These are phyloP conservation scores for Fennellomyces sp. DNA, from an alignment of 371 early-diverging fungal species.

Conservation along the genomic window DNA sequence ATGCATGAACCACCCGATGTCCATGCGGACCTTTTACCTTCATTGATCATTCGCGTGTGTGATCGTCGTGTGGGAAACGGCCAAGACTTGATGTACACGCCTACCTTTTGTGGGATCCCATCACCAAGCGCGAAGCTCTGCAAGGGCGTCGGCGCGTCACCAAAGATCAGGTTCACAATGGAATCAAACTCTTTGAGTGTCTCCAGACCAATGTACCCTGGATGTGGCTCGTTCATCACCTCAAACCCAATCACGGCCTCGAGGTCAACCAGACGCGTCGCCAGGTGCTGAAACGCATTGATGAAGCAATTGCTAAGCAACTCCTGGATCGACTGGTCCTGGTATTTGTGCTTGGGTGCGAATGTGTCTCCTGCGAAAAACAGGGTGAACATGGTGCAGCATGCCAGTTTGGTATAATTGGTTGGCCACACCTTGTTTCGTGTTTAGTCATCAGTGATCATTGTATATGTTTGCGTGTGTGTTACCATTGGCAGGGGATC, in stretches of 20 bases:
- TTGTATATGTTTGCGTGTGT: neutral
- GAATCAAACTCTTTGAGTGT: constrained; percentile 64
- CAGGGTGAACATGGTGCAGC: constrained; percentile 85
- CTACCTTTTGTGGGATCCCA: constrained; percentile 66
- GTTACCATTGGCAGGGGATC: constrained; percentile 74
- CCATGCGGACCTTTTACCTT: constrained; percentile 61
- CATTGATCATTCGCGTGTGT: constrained; percentile 60
- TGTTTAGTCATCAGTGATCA: neutral
- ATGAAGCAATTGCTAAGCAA: constrained; percentile 56
- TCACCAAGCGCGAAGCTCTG: constrained; percentile 75
- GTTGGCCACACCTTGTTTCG: constrained; percentile 73
- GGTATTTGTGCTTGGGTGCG: constrained; percentile 61
- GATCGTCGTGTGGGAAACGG: constrained; percentile 70
- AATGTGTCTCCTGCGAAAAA: constrained; percentile 81
- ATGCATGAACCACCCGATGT: constrained; percentile 61
- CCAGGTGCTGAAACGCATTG: constrained; percentile 57
- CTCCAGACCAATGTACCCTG: constrained; percentile 75
- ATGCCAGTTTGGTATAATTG: constrained; percentile 80
- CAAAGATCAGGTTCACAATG: constrained; percentile 67
- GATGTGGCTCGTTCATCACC: constrained; percentile 84
- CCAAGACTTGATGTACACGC: constrained; percentile 74
- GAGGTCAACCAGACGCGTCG: constrained; percentile 59
- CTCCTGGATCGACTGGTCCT: constrained; percentile 60
- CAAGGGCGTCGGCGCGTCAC: constrained; percentile 70
- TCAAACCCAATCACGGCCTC: constrained; percentile 78